Conservation (phyloP, 495 filamentous ascomycete species). For the Collariella sp. region DNA sequence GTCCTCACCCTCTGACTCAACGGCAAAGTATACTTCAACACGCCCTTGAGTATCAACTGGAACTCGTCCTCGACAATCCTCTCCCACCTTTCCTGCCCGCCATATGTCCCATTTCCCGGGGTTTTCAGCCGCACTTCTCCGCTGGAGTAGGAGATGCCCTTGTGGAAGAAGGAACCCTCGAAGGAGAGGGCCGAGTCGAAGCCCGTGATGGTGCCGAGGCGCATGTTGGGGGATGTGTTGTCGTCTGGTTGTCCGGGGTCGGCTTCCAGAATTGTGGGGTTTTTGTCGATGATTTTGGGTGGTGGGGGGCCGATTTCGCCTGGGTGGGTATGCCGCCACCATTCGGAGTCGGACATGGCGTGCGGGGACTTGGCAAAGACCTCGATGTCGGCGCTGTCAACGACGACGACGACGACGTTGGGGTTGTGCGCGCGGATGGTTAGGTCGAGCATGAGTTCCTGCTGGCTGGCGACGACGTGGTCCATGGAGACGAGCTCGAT, state of each 20-base stretch:
- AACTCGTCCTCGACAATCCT: slow-evolving; percentile 83
- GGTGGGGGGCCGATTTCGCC: slow-evolving; percentile 29
- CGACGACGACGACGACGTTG: slow-evolving; percentile 76
- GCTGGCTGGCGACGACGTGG: slow-evolving; percentile 85
- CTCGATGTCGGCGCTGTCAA: slow-evolving; percentile 78
- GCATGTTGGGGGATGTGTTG: slow-evolving; percentile 68
- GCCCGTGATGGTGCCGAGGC: slow-evolving; percentile 73
- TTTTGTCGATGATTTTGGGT: slow-evolving; percentile 5
- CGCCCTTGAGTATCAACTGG: slow-evolving; percentile 80
- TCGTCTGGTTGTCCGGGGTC: slow-evolving; percentile 20
- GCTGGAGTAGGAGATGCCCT: slow-evolving; percentile 53
- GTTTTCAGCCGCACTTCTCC: slow-evolving; percentile 73
- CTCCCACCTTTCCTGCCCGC: slow-evolving; percentile 87
- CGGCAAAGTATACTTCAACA: slow-evolving; percentile 81
- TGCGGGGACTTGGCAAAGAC: slow-evolving; percentile 89
- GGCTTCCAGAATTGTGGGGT: too few relatives aligned
- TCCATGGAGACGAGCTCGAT: slow-evolving; percentile 68
- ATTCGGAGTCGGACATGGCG: slow-evolving; percentile 64
- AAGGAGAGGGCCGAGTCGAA: slow-evolving; percentile 85
- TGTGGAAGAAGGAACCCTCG: slow-evolving; percentile 75
- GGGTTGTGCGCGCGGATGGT: slow-evolving; percentile 84
- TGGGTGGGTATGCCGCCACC: slow-evolving; percentile 54
- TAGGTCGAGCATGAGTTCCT: slow-evolving; percentile 92
- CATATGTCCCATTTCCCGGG: slow-evolving; percentile 83
- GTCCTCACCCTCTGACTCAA: slow-evolving; percentile 60